Conservation (phyloP, 768 basidiomycete species). For the Lactarius hengduanensis region DNA sequence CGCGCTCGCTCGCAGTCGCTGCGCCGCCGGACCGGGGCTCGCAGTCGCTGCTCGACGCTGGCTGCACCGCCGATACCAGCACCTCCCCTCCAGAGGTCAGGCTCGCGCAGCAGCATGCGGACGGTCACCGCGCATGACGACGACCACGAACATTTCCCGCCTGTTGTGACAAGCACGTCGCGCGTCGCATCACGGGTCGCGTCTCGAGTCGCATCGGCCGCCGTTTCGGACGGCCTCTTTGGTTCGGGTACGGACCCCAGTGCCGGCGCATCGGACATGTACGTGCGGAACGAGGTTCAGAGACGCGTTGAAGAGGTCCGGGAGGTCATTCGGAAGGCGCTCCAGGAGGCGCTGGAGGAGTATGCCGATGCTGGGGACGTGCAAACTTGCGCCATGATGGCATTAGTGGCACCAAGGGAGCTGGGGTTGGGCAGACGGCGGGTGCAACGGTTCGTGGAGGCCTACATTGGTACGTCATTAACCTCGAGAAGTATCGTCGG, state of each 20-base stretch:
- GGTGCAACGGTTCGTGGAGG: conserved; percentile 55
- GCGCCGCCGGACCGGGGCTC: conserved; percentile 17
- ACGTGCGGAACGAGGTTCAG: conserved; percentile 9
- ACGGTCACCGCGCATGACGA: conserved; percentile 56
- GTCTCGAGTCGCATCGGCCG: conserved; percentile 3
- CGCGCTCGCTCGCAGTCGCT: conserved; percentile 35
- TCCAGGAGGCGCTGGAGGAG: conserved; percentile 22
- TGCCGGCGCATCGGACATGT: conserved; percentile 7
- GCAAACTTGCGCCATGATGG: conserved; percentile 75
- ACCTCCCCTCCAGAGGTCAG: conserved; percentile 41
- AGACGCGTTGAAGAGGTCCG: conserved; percentile 21
- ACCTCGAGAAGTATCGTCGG: background rate
- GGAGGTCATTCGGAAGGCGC: conserved; percentile 16
- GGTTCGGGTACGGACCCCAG: conserved; percentile 2
- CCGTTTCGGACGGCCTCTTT: conserved; percentile 24
- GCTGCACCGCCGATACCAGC: conserved; percentile 29
- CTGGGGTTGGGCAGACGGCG: conserved; percentile 48
- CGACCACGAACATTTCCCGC: conserved; percentile 24
- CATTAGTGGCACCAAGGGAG: conserved; percentile 59
- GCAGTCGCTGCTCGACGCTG: conserved; percentile 17
- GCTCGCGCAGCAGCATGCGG: conserved; percentile 65
- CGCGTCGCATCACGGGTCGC: conserved; percentile 37
- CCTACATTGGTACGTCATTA: conserved; percentile 63
- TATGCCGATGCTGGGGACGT: conserved; percentile 59
- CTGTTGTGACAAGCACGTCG: background rate